Conservation (phyloP, 495 filamentous ascomycete species). For the Thozetella sp. region DNA sequence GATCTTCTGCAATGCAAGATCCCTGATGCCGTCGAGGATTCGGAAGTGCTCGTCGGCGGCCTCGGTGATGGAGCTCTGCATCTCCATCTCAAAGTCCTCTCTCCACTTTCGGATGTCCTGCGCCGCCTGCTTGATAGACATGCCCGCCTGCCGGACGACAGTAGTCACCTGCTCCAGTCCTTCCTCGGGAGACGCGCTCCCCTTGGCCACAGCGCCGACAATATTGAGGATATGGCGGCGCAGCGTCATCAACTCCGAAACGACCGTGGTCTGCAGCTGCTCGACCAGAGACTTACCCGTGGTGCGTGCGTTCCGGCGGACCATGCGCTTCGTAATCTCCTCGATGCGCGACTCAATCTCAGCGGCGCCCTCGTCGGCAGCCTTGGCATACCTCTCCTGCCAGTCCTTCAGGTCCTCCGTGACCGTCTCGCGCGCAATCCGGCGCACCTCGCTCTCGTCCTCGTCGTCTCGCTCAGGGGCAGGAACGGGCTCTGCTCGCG, state of each 20-base stretch:
- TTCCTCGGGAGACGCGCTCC: conserved; percentile 43
- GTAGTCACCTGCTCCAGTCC: conserved; percentile 63
- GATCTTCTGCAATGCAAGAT: conserved; percentile 90
- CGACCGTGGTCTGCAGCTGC: conserved; percentile 67
- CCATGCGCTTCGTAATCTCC: conserved; percentile 60
- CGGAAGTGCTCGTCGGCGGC: conserved; percentile 81
- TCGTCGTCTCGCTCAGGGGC: conserved; percentile 30
- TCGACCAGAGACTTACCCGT: conserved; percentile 68
- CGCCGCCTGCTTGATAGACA: conserved; percentile 77
- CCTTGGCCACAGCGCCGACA: conserved; percentile 52
- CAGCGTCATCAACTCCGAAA: conserved; percentile 62
- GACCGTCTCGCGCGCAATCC: conserved; percentile 63
- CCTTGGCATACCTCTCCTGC: conserved; percentile 83
- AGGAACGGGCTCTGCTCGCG: conserved; percentile 15
- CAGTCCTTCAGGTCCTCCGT: conserved; percentile 77
- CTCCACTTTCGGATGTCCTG: conserved; percentile 82
- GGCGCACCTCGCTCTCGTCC: conserved; percentile 39
- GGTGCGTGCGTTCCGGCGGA: conserved; percentile 39
- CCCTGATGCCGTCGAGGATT: conserved; percentile 81
- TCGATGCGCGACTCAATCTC: conserved; percentile 79
- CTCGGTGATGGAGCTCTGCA: conserved; percentile 66
- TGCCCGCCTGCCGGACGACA: conserved; percentile 72
- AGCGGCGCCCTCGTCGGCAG: conserved; percentile 75
- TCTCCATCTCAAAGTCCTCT: conserved; percentile 69
- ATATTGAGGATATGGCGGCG: conserved; percentile 68